phyloP scores from a whole-genome alignment of 805 yeast species.

The Metschnikowia colocasiae region DNA sequence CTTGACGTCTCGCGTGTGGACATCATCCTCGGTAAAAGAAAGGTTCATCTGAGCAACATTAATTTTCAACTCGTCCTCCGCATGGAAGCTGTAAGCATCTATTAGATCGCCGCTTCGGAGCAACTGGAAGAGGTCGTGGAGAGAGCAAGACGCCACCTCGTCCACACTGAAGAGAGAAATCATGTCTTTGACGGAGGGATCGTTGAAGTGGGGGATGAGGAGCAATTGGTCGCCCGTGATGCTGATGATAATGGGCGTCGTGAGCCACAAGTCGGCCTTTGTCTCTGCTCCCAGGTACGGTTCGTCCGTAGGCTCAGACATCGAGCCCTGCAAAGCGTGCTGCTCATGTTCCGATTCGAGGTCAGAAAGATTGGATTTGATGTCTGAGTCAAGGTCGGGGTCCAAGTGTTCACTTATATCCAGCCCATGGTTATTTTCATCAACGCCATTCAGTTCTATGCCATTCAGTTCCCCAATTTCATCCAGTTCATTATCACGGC shows the following conservation, averaged over 20 bases:
- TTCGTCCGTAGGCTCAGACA: background rate
- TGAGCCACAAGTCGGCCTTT: background rate
- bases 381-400: background rate
- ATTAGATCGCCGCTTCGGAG: constrained; percentile 29
- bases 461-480: too few species aligned
- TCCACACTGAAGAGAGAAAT: constrained; percentile 27
- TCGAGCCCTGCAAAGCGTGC: background rate
- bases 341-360: background rate
- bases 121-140: constrained; percentile 25
- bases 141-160: constrained; percentile 16
- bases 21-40: constrained; percentile 31
- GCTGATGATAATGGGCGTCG: constrained; percentile 23
- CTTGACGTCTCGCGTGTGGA: constrained; percentile 23
- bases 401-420: background rate
- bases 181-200: constrained; percentile 13
- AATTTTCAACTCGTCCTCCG: constrained; percentile 27
- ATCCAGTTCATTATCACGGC: too few species aligned
- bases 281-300: background rate
- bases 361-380: background rate
- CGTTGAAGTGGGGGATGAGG: constrained; percentile 21
- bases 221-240: constrained; percentile 27
- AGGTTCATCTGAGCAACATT: constrained; percentile 28
- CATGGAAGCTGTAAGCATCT: constrained; percentile 23
- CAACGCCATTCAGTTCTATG: too few species aligned
- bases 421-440: background rate